Conservation (phyloP, 306 rosid species). For the Gillenia trifoliata region DNA sequence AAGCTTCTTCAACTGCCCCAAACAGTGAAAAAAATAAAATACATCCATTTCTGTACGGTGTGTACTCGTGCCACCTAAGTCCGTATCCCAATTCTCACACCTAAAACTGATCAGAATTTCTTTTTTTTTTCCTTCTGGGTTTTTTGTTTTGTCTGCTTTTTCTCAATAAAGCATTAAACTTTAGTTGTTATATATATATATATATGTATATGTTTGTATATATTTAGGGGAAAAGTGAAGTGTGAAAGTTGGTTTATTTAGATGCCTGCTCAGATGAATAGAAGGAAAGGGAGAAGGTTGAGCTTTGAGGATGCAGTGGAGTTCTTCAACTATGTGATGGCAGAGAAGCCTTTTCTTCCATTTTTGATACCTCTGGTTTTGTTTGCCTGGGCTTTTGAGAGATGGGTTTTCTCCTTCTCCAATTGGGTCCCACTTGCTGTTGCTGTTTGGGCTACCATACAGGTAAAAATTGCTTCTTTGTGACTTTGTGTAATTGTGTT, state of each 20-base stretch:
- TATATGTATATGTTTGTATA: background rate
- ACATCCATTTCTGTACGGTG: too few species aligned
- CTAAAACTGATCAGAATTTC: background rate
- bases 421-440: conserved; percentile 75
- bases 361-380: conserved; percentile 59
- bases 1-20: background rate
- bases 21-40: too few species aligned
- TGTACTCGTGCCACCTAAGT: too few species aligned
- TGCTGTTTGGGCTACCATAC: conserved; percentile 80
- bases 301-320: conserved; percentile 43
- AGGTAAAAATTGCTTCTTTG: conserved; percentile 40
- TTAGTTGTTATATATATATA: background rate
- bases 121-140: background rate
- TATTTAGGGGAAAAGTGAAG: background rate
- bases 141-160: background rate
- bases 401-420: conserved; percentile 79
- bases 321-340: conserved; percentile 40
- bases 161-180: background rate
- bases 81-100: too few species aligned
- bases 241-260: background rate
- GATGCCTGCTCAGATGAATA: conserved; percentile 45
- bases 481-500: background rate
- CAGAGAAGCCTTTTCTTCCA: conserved; percentile 55
- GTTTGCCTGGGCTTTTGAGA: conserved; percentile 74
- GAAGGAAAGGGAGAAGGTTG: conserved; percentile 29